Conservation (phyloP, 2,329 filamentous ascomycete species). For the Incumbomyces delicatus region DNA sequence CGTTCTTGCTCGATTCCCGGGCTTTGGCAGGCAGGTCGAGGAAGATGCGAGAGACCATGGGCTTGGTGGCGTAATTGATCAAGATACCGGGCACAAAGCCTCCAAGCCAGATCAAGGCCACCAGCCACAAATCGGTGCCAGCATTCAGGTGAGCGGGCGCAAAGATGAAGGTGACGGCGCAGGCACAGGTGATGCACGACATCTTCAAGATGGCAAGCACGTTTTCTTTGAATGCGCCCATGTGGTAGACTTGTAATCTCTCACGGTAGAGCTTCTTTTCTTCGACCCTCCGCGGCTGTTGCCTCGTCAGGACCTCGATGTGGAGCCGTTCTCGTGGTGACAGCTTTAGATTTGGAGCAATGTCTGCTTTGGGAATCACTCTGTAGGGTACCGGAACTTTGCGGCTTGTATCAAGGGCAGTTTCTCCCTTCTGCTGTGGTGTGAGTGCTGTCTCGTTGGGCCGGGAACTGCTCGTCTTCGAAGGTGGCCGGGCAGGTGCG, state of each 20-base stretch:
- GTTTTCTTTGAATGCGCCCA: conserved; percentile 56
- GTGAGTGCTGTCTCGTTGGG: conserved; percentile 10
- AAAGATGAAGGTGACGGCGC: conserved; percentile 55
- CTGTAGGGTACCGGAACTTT: conserved; percentile 17
- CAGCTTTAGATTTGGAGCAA: conserved; percentile 17
- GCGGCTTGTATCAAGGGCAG: conserved; percentile 12
- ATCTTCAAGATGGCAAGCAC: conserved; percentile 63
- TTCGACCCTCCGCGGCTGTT: conserved; percentile 9
- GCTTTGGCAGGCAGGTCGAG: conserved; percentile 58
- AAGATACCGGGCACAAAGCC: conserved; percentile 57
- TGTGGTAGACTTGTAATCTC: conserved; percentile 63
- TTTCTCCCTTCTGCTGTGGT: conserved; percentile 9
- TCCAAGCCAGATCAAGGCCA: conserved; percentile 21
- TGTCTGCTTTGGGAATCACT: conserved; percentile 19
- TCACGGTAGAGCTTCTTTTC: conserved; percentile 25
- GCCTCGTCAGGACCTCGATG: conserved; percentile 19
- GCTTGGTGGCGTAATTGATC: conserved; percentile 54
- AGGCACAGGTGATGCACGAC: conserved; percentile 59
- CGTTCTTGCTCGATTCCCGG: conserved; percentile 46
- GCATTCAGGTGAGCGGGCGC: conserved; percentile 47
- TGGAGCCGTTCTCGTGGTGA: conserved; percentile 20
- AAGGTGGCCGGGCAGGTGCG: not conserved
- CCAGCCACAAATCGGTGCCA: conserved; percentile 20
- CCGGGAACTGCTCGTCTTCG: not conserved
- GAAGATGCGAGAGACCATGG: conserved; percentile 64